phyloP scores from a whole-genome alignment of 2,329 filamentous ascomycete genomes.

The Cercospora zeina region DNA sequence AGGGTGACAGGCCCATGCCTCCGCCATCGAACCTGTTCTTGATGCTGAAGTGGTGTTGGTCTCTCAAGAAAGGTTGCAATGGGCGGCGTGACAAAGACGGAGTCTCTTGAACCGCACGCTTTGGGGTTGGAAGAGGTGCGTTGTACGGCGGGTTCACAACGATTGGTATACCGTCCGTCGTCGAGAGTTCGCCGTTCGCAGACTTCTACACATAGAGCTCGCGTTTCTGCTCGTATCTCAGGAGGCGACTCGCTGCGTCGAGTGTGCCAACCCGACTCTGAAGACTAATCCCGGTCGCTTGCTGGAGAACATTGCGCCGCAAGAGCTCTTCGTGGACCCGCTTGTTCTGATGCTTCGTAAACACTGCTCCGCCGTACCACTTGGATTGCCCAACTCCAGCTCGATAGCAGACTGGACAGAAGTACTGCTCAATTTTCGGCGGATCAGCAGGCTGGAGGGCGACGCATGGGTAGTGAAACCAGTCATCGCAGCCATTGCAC shows the following conservation, averaged over 20 bases:
- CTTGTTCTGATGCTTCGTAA: conserved; percentile 13
- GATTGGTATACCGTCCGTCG: not conserved
- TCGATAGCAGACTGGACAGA: conserved; percentile 18
- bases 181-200: conserved; percentile 1
- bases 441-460: conserved; percentile 70
- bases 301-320: not conserved
- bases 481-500: conserved; percentile 90
- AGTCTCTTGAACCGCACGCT: not conserved
- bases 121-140: not conserved
- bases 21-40: not conserved
- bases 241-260: not conserved
- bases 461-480: conserved; percentile 91
- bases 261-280: not conserved
- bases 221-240: conserved; percentile 7
- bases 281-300: not conserved
- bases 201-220: conserved; percentile 8
- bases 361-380: conserved; percentile 8
- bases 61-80: not conserved
- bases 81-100: not conserved
- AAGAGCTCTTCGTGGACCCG: conserved; percentile 1
- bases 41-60: not conserved
- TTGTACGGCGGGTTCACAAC: conserved; percentile 10
- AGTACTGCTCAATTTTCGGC: conserved; percentile 69
- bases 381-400: not conserved
- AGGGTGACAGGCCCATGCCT: not conserved